These are phyloP conservation scores for Microsporum ferrugineum DNA, from an alignment of 2,329 filamentous ascomycete genomes.

Conservation along the genomic window DNA sequence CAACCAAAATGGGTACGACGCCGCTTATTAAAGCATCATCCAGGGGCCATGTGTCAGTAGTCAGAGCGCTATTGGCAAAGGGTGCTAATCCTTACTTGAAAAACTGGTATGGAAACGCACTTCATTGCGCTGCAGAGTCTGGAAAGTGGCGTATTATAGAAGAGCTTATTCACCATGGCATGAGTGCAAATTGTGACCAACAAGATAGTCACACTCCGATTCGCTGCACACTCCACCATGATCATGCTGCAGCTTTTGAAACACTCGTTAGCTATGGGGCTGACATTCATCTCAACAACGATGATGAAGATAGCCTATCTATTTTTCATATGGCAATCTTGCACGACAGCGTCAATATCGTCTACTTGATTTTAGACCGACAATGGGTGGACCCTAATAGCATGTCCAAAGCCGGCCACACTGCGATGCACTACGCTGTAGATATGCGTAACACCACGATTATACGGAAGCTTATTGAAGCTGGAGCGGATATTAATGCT, in stretches of 20 bases:
- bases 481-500: background rate
- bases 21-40: conserved; percentile 1
- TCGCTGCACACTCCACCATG: background rate
- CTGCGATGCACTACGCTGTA: background rate
- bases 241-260: conserved; percentile 1
- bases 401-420: background rate
- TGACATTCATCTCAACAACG: background rate
- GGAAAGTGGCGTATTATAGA: background rate
- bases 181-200: background rate
- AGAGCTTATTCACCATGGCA: background rate
- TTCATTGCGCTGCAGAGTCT: conserved; percentile 3
- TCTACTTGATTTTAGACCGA: background rate
- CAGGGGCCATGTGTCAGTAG: background rate
- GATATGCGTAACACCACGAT: background rate
- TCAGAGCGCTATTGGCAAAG: background rate
- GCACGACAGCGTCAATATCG: background rate
- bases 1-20: background rate
- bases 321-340: background rate
- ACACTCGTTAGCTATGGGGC: background rate
- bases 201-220: background rate
- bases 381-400: background rate
- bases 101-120: conserved; percentile 2
- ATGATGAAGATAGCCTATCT: background rate
- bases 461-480: background rate
- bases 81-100: background rate